Evolutionary conservation across 495 filamentous ascomycete genomes (phyloP).

Genomic region (Aspergillus sparsus): DNA sequence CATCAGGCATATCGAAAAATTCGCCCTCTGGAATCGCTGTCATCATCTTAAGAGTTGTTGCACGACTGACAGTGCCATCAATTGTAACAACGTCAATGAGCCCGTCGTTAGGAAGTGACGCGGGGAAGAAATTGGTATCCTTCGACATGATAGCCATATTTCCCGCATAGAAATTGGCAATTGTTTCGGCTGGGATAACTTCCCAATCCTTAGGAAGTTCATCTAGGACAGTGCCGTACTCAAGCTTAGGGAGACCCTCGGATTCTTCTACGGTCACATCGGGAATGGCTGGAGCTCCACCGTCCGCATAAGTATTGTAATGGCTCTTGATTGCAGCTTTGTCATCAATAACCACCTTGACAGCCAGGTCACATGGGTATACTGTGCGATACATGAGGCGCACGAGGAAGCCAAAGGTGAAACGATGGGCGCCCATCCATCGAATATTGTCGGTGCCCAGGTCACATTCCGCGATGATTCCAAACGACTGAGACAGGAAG

Average conservation of each 20-base stretch:
- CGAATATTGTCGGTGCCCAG: slow-evolving; percentile 85
- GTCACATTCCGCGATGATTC: slow-evolving; percentile 87
- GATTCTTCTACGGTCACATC: slow-evolving; percentile 30
- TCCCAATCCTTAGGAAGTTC: slow-evolving; percentile 75
- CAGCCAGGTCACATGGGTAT: slow-evolving; percentile 86
- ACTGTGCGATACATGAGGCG: slow-evolving; percentile 69
- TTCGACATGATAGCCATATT: slow-evolving; percentile 94
- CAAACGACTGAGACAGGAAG: slow-evolving; percentile 88
- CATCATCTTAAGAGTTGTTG: slow-evolving; percentile 65
- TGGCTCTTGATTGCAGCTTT: slow-evolving; percentile 74
- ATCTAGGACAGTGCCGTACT: slow-evolving; percentile 77
- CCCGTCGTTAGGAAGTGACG: slow-evolving; percentile 81
- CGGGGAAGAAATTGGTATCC: slow-evolving; percentile 84
- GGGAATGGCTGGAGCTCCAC: slow-evolving; percentile 27
- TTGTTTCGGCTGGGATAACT: slow-evolving; percentile 65
- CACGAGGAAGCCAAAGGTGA: slow-evolving; percentile 78
- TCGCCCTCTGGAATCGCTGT: slow-evolving; percentile 66
- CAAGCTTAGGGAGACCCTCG: slow-evolving; percentile 67
- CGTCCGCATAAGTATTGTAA: slow-evolving; percentile 57
- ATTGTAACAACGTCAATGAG: slow-evolving; percentile 81
- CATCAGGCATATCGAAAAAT: slow-evolving; percentile 76
- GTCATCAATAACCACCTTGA: slow-evolving; percentile 76
- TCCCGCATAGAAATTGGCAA: slow-evolving; percentile 93
- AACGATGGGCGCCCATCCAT: slow-evolving; percentile 87
- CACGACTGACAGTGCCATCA: slow-evolving; percentile 68